Base-by-base conservation (phyloP, 116 monocot genomes). In the Phalaenopsis hybrid region DNA sequence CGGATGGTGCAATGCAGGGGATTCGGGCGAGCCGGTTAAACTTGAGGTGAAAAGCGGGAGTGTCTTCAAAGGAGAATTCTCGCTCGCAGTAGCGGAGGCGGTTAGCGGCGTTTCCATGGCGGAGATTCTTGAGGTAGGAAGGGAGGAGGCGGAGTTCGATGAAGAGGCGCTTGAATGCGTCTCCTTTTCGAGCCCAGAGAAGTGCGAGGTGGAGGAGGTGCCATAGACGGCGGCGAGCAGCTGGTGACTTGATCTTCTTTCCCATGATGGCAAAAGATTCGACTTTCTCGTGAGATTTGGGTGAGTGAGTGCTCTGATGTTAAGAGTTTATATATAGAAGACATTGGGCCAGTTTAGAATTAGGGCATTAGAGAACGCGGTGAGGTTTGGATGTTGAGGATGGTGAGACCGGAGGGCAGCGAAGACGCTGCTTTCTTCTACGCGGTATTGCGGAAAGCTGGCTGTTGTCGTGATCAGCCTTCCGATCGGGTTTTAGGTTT, bases 41-140 rank as follows among this genome's bases (percentile, higher is more conserved):
- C 79, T 79, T 83, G 84, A 90, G 84, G 48, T 72, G 80, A 61
- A 90, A 90, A 0, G 46, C 6, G 0, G 88, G 88, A 1, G 90
- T 85, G 57, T 91, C 88, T 5, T 76, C 88, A 80, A 91, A 86
- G 12, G 90, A 91, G 77, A 91, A 61, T 79, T 91, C 82, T 0
- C 86, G 78, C 55, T 91, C 88, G 4, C 52, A 20, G 83, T 59
- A 61, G 5, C 45, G 55, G 41, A 87, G 8, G 6, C 74, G 59
- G 48, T n/a, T 28, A 23, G 4, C 70, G 43, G 6, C n/a, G 34
- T 25, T 21, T 44, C 15, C 44, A 0, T 33, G 51, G 2, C 69
- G 49, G 34, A 83, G 63, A 25, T 65, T 78, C 75, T 44, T 81
- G 49, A 89, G 44, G 43, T 75, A 44, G 9, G 41, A 41, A 16